Conservation (phyloP, 768 basidiomycete species). For the Porphyrellus cyaneotinctus region DNA sequence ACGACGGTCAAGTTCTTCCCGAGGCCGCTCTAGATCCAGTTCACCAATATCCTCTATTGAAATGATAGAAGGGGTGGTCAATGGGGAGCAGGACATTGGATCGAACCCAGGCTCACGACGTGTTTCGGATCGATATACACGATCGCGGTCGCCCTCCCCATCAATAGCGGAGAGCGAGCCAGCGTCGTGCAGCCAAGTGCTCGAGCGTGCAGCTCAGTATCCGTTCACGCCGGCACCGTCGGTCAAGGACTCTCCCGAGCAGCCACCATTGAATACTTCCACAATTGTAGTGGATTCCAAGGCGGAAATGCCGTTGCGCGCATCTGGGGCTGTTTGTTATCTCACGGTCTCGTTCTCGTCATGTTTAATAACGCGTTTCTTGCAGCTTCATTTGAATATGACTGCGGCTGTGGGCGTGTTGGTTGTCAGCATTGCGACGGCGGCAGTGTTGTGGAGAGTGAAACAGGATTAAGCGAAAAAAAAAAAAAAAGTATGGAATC, state of each 20-base stretch:
- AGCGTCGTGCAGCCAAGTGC: conserved; percentile 19
- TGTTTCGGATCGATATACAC: conserved; percentile 21
- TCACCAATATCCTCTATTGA: conserved; percentile 34
- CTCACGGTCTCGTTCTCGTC: conserved; percentile 13
- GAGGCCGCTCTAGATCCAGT: conserved; percentile 35
- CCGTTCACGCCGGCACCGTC: conserved; percentile 31
- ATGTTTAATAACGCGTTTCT: conserved; percentile 20
- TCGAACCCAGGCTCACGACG: conserved; percentile 22
- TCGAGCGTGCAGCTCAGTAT: conserved; percentile 22
- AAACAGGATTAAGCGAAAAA: conserved; percentile 40
- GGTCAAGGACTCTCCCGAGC: conserved; percentile 28
- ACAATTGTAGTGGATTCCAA: conserved; percentile 14
- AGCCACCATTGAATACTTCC: conserved; percentile 7
- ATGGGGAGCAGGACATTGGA: conserved; percentile 14
- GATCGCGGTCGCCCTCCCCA: conserved; percentile 29
- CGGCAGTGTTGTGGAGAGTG: conserved; percentile 70
- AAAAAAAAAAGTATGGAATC: conserved; percentile 10
- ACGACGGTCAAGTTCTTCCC: conserved; percentile 42
- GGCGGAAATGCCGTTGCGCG: conserved; percentile 14
- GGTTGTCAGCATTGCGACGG: conserved; percentile 63
- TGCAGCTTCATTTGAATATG: conserved; percentile 30
- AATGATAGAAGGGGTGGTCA: conserved; percentile 30
- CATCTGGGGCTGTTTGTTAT: conserved; percentile 29
- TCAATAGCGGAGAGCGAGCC: conserved; percentile 31
- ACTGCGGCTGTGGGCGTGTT: conserved; percentile 61